Evolutionary conservation across 2,329 filamentous ascomycete species (phyloP), one percentile per base, ranked within the genome.

Genomic region (Ophiocordyceps camponoti-floridani): DNA sequence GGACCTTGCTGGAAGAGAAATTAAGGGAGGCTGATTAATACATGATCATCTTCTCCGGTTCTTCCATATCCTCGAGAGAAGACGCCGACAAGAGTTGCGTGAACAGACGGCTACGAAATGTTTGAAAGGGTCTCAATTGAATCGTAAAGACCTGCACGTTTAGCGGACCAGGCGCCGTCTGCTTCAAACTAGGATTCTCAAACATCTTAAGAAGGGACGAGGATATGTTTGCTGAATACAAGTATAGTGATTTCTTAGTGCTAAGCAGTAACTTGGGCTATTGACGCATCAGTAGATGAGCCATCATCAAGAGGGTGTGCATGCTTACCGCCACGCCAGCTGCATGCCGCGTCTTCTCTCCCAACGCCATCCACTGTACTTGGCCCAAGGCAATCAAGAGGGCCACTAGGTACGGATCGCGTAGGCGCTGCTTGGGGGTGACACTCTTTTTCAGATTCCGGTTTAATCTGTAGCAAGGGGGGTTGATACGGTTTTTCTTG

Each of bases 311-410:
- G 5, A 42, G 4, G 27, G 27, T 42, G 27, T 42, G 27, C 27
- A 42, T 42, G 30, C 41, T 26, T 42, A 42, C 41, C 41, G 42
- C 35, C 30, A 43, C 18, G 30, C 28, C 16, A 43, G 42, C 42
- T 30, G 28, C 30, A 6, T 43, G 40, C 12, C 28, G 40, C 8
- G n/a, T 18, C 7, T 37, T 37, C n/a, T 11, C 28, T 7, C 18
- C 42, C 30, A 43, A 37, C 30, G 28, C 30, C 31, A 8, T 43
- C 33, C 12, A 38, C 16, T 37, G 42, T 10, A 23, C 0, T 31
- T 43, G 31, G 26, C 12, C 42, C 31, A 43, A 31, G 16, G 42
- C 42, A 43, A 43, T 43, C 31, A 43, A 43, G 30, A 43, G 42
- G 19, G 42, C 42, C 19, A 30, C 42, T 13, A 44, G 16, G 14